These are phyloP conservation scores for Calonectria honghensis DNA, from an alignment of 2,329 filamentous ascomycete genomes.

Conservation along the genomic window DNA sequence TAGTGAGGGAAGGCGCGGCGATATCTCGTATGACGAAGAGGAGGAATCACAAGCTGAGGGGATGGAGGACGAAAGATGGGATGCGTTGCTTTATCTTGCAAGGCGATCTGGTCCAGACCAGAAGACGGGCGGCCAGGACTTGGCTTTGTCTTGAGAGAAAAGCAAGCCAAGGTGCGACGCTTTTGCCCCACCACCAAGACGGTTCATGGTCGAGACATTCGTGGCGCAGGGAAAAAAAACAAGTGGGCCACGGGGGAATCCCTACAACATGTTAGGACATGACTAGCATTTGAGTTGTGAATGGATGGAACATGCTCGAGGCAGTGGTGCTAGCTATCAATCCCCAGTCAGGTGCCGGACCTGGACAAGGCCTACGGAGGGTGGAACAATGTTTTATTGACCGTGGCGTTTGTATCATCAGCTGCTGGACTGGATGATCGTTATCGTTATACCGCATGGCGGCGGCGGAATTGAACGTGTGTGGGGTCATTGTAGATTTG, in stretches of 20 bases:
- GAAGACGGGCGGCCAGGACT: constrained; percentile 36
- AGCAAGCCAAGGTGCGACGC: constrained; percentile 39
- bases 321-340: neutral
- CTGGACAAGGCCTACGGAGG: neutral
- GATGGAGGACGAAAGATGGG: neutral
- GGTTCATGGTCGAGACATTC: constrained; percentile 34
- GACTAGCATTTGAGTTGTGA: constrained; percentile 29
- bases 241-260: constrained; percentile 37
- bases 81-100: constrained; percentile 24
- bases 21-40: neutral
- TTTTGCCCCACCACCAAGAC: constrained; percentile 42
- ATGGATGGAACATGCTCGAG: constrained; percentile 13
- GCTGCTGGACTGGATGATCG: neutral
- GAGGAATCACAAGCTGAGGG: neutral
- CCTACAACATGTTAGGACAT: constrained; percentile 23
- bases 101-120: constrained; percentile 34
- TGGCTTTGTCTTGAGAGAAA: constrained; percentile 34
- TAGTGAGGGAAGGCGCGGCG: neutral
- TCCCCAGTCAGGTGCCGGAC: neutral
- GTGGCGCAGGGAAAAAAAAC: constrained; percentile 39
- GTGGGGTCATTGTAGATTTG: constrained; percentile 5
- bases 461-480: neutral
- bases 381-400: neutral
- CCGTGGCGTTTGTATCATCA: neutral
- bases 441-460: neutral